Evolutionary conservation across 2,329 filamentous ascomycete genomes (phyloP).

Genomic region (Verticillium dahliae): DNA sequence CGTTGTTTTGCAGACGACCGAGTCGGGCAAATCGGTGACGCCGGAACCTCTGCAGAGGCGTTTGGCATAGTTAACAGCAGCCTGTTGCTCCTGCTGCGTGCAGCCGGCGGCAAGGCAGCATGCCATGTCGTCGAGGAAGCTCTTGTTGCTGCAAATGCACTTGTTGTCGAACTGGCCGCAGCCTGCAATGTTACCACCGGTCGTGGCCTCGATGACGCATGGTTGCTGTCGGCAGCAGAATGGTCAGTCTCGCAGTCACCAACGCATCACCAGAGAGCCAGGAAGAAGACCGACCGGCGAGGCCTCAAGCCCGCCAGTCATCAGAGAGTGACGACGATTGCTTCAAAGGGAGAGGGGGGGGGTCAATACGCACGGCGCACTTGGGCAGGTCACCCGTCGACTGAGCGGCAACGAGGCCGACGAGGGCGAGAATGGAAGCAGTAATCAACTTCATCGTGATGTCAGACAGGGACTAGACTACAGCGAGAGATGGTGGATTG

Average conservation of each 20-base stretch:
- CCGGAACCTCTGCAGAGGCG: slow-evolving; percentile 29
- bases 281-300: slow-evolving; percentile 1
- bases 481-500: neutral
- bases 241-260: slow-evolving; percentile 14
- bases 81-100: slow-evolving; percentile 21
- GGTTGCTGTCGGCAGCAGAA: slow-evolving; percentile 7
- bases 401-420: slow-evolving; percentile 27
- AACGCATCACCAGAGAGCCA: neutral
- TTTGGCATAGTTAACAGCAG: slow-evolving; percentile 28
- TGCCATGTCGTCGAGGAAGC: slow-evolving; percentile 32
- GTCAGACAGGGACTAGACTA: neutral
- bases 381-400: slow-evolving; percentile 21
- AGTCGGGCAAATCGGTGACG: slow-evolving; percentile 24
- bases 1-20: slow-evolving; percentile 26
- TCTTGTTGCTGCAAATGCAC: slow-evolving; percentile 33
- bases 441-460: slow-evolving; percentile 28
- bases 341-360: neutral
- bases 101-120: slow-evolving; percentile 33
- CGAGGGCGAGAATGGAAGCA: slow-evolving; percentile 20
- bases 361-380: slow-evolving; percentile 29
- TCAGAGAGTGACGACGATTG: neutral
- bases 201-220: slow-evolving; percentile 26
- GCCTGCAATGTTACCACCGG: slow-evolving; percentile 25
- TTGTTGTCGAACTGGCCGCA: slow-evolving; percentile 29
- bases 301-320: neutral